Conservation (phyloP, 2,329 filamentous ascomycete genomes). For the Fusarium agapanthi region DNA sequence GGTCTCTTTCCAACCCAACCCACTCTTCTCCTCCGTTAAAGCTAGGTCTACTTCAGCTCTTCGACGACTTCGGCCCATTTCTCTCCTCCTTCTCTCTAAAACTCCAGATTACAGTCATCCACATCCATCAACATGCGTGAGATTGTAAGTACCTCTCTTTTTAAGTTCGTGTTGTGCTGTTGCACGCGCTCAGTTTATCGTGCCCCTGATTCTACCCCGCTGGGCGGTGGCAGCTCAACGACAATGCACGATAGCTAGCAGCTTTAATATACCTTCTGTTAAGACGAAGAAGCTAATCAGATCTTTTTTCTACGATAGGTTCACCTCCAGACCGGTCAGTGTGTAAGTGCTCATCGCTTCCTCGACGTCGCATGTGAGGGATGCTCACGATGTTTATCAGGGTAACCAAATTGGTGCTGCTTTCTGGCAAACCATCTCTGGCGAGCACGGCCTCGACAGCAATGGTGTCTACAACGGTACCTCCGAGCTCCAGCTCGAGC, state of each 20-base stretch:
- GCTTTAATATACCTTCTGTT: conserved; percentile 8
- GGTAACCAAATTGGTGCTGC: conserved; percentile 99
- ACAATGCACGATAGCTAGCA: conserved; percentile 23
- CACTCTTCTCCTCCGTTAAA: conserved; percentile 45
- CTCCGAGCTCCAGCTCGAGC: conserved; percentile 98
- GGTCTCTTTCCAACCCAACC: conserved; percentile 36
- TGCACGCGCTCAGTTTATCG: background rate
- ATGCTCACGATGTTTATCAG: conserved; percentile 61
- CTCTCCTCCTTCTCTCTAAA: conserved; percentile 36
- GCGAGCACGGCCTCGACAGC: conserved; percentile 96
- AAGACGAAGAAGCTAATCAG: conserved; percentile 61
- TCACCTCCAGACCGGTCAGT: conserved; percentile 99
- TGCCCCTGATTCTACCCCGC: conserved; percentile 53
- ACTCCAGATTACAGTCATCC: conserved; percentile 38
- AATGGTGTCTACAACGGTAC: conserved; percentile 99
- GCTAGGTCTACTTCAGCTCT: conserved; percentile 46
- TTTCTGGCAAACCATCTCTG: conserved; percentile 94
- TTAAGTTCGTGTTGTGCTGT: conserved; percentile 6
- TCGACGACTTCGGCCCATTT: conserved; percentile 41
- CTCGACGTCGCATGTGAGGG: conserved; percentile 17
- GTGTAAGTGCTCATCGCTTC: conserved; percentile 67
- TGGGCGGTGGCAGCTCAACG: conserved; percentile 31
- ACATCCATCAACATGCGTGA: conserved; percentile 68
- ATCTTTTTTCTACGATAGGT: conserved; percentile 74
- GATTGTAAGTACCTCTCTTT: conserved; percentile 64